Conservation (phyloP, 495 filamentous ascomycete species). For the Penicillium taxi region DNA sequence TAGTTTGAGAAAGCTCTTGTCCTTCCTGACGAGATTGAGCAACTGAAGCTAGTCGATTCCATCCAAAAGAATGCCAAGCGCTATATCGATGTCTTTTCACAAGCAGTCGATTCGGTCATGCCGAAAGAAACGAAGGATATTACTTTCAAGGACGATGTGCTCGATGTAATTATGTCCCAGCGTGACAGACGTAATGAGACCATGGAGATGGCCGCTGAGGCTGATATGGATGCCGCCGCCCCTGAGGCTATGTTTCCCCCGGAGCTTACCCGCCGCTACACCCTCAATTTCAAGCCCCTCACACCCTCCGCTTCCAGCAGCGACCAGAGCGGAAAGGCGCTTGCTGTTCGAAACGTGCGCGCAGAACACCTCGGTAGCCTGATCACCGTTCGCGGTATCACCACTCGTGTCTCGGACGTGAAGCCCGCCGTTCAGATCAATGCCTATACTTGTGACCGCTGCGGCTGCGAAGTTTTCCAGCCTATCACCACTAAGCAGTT, state of each 20-base stretch:
- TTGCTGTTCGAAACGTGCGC: slow-evolving; percentile 86
- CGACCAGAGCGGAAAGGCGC: slow-evolving; percentile 59
- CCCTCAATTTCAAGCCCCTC: slow-evolving; percentile 87
- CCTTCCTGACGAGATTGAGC: slow-evolving; percentile 49
- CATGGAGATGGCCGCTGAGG: slow-evolving; percentile 58
- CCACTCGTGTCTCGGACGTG: slow-evolving; percentile 92
- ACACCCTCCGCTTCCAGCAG: slow-evolving; percentile 61
- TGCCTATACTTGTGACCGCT: slow-evolving; percentile 94
- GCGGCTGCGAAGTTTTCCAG: slow-evolving; percentile 95
- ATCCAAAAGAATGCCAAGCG: slow-evolving; percentile 88
- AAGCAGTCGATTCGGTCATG: slow-evolving; percentile 81
- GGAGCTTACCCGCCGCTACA: slow-evolving; percentile 87
- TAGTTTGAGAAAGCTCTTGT: slow-evolving; percentile 69
- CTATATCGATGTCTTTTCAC: slow-evolving; percentile 84
- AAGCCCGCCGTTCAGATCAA: slow-evolving; percentile 96
- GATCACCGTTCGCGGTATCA: slow-evolving; percentile 91
- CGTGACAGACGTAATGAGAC: slow-evolving; percentile 78
- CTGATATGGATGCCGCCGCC: slow-evolving; percentile 50
- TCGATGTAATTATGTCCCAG: slow-evolving; percentile 92
- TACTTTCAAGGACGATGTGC: slow-evolving; percentile 91
- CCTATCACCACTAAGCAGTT: slow-evolving; percentile 88
- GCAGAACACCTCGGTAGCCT: slow-evolving; percentile 87
- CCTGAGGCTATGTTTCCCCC: slow-evolving; percentile 67
- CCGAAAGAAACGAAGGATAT: slow-evolving; percentile 70
- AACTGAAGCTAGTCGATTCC: slow-evolving; percentile 69